Evolutionary conservation across 306 rosid species (phyloP), one percentile per base, ranked within the genome.

Genomic region (Phaseolus lunatus): DNA sequence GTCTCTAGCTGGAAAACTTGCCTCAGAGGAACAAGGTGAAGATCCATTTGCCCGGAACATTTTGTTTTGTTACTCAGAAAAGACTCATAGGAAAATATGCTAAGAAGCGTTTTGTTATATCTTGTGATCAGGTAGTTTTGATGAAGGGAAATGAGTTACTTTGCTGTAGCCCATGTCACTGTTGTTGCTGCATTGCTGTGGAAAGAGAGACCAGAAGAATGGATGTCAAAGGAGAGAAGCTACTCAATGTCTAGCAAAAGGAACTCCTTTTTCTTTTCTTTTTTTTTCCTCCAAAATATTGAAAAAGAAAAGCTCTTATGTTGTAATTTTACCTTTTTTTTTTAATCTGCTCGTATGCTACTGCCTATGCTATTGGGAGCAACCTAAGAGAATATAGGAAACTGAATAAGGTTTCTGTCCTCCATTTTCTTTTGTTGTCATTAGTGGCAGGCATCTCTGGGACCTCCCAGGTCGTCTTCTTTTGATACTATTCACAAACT

Each of bases 311-410:
- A 70, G 61, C 35, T 33, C 61, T 84, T 37, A 53, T 19, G 67
- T 3, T 71, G 76, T 75, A 43, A 15, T 58, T 85, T 79, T 59
- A 12, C 22, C 43, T 10, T 41, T 27, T 24, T 48, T 71, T 53
- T 71, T 78, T 15, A 77, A 57, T 84, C 44, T 73, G 24, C 33
- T 66, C 66, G 79, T 65, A 29, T 76, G 74, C 78, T 77, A 44
- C 72, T 88, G 90, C 85, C 89, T 87, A 80, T 82, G 87, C 84
- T 82, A 84, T 86, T 76, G 86, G 89, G 84, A 86, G 85, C 91
- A 85, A 82, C 90, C 86, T 72, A 61, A 77, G 56, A 79, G 78
- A 80, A 65, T 70, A 73, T 29, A 50, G 39, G 80, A 78, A 81
- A 76, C 64, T 70, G 75, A 76, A 68, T 70, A 77, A 76, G 84